Evolutionary conservation across 495 filamentous ascomycete genomes (phyloP).

Genomic region (Clavariopsis aquatica): DNA sequence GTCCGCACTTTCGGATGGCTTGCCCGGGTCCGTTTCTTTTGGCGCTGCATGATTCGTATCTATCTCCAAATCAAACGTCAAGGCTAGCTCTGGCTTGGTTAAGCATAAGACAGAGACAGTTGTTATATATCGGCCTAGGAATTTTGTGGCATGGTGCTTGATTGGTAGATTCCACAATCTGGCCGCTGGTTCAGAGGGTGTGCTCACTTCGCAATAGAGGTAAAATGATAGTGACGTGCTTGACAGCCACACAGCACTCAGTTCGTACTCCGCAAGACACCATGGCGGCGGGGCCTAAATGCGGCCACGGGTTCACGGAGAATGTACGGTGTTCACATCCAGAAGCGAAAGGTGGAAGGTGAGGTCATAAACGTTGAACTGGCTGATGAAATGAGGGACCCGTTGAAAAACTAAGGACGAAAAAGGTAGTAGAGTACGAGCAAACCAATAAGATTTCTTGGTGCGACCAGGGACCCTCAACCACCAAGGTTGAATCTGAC

Average conservation of each 20-base stretch:
- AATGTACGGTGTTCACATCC: neutral
- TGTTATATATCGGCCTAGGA: constrained; percentile 9
- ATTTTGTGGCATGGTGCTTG: neutral
- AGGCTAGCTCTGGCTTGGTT: neutral
- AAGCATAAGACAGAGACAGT: neutral
- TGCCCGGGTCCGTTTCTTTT: constrained; percentile 28
- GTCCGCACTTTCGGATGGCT: constrained; percentile 31
- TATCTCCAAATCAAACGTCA: neutral
- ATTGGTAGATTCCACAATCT: neutral
- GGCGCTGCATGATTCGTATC: constrained; percentile 11
- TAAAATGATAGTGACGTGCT: neutral
- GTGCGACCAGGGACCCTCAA: too few species aligned
- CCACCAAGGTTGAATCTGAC: neutral
- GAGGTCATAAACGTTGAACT: neutral
- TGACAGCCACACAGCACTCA: constrained; percentile 1
- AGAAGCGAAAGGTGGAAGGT: neutral
- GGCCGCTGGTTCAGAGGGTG: constrained; percentile 8
- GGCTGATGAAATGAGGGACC: neutral
- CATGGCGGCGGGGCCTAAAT: constrained; percentile 4
- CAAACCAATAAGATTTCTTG: constrained; percentile 9
- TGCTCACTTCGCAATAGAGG: neutral
- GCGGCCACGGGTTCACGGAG: neutral
- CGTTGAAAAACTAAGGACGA: neutral
- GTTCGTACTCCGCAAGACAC: neutral
- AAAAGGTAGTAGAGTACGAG: constrained; percentile 17